Base-by-base conservation (phyloP, 2,329 filamentous ascomycete species). In the Aspergillus fumigatiaffinis region DNA sequence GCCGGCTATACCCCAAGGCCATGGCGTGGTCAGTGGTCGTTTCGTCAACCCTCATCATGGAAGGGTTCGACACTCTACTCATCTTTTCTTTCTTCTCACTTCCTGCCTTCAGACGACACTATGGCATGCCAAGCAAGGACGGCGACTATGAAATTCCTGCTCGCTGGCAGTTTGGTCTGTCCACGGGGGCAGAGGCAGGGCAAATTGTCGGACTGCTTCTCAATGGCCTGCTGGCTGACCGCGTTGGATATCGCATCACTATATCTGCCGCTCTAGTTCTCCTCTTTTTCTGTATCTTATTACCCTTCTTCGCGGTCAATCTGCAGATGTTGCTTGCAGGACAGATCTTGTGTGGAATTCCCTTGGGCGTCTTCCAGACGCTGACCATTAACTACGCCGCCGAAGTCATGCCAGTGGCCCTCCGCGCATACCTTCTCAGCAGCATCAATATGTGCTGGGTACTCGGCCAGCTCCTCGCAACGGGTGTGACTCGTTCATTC, bases 221-320 rank as follows among this genome's bases (percentile, higher is more conserved):
- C 53, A 69, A 67, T 48, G 58, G 54, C 8, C 60, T 56, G 47
- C 44, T 57, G 7, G 63, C 66, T 47, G 64, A 68, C n/a, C 59
- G 61, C 9, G 66, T 65, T 26, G 67, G 67, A 3, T 72, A 70
- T 52, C 61, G 67, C 53, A 66, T 62, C 58, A 69, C 65, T 38
- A 63, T 71, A 55, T 63, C 70, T 1, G 63, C 56, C 25, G 58
- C 65, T 8, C 58, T 73, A 42, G 20, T 61, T 20, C 44, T 67
- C 5, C 63, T 69, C 29, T 60, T 62, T 20, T 65, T 60, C 20
- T 65, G 66, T 52, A 66, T 72, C 54, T 77, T 77, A 65, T 67
- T 77, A 44, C 63, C 67, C 8, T 77, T 78, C 66, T 78, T 78
- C 55, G 73, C 76, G 0, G 62, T 68, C 17, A 71, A 68, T 51